Evolutionary conservation across 345 rosid species (phyloP).

Genomic region (Dipteronia sinensis): DNA sequence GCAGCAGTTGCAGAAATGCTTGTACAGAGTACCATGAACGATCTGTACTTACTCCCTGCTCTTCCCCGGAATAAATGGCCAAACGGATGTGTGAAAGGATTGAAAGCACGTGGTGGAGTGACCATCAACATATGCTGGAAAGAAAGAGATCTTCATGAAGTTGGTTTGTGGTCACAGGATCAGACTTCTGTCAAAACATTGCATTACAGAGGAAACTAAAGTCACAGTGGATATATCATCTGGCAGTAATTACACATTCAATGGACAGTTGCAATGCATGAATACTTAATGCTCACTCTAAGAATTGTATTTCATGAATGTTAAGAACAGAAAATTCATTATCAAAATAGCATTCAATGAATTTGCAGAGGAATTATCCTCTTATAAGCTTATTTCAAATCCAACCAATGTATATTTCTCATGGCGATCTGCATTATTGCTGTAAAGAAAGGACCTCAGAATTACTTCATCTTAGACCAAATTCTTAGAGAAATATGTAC

Average conservation of each 20-base stretch:
- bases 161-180: constrained; percentile 53
- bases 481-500: no score
- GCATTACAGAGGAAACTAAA: constrained; percentile 53
- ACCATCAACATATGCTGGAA: constrained; percentile 71
- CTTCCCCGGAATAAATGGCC: constrained; percentile 83
- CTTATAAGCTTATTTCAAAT: background rate
- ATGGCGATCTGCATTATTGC: background rate
- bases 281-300: constrained; percentile 23
- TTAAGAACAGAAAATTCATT: background rate
- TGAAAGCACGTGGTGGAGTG: constrained; percentile 79
- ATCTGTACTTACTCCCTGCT: constrained; percentile 80
- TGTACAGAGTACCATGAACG: constrained; percentile 75
- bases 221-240: constrained; percentile 42
- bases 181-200: constrained; percentile 38
- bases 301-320: background rate
- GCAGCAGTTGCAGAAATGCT: constrained; percentile 86
- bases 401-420: background rate
- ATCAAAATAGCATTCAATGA: background rate
- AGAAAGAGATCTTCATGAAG: constrained; percentile 73
- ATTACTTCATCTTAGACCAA: no score
- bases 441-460: background rate
- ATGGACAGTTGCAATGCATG: constrained; percentile 49
- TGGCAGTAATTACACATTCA: constrained; percentile 54
- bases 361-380: background rate
- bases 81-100: constrained; percentile 66